Evolutionary conservation across 495 filamentous ascomycete genomes (phyloP).

Genomic region (Trichoderma orchidacearum): DNA sequence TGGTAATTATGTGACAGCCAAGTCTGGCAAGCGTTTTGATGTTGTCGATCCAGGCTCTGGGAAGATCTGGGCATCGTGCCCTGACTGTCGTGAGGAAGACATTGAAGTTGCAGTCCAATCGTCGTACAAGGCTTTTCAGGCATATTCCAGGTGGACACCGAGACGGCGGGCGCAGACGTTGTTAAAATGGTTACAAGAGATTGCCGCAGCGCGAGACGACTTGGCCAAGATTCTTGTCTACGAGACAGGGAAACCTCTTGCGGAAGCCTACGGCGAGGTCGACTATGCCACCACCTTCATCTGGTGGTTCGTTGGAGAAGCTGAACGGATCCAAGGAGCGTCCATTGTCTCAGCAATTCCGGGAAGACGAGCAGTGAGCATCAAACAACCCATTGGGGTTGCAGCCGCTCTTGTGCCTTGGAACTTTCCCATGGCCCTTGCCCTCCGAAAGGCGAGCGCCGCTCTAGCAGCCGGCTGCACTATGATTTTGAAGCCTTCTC

Average conservation of each 20-base stretch:
- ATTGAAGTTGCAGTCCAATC: constrained; percentile 45
- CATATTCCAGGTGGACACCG: constrained; percentile 47
- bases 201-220: constrained; percentile 36
- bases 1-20: constrained; percentile 7
- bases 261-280: constrained; percentile 44
- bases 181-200: constrained; percentile 43
- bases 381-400: constrained; percentile 52
- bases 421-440: constrained; percentile 52
- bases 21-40: constrained; percentile 10
- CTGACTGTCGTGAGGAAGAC: constrained; percentile 45
- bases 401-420: constrained; percentile 41
- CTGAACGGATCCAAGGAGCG: constrained; percentile 53
- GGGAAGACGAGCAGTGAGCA: constrained; percentile 49
- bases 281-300: constrained; percentile 48
- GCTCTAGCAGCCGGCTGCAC: constrained; percentile 63
- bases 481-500: constrained; percentile 52
- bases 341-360: constrained; percentile 40
- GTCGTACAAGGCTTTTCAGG: constrained; percentile 45
- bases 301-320: constrained; percentile 56
- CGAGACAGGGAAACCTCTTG: constrained; percentile 51
- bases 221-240: constrained; percentile 45
- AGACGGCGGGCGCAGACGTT: constrained; percentile 48
- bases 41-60: constrained; percentile 49
- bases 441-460: constrained; percentile 53
- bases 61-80: constrained; percentile 49